Conservation (phyloP, 2,329 filamentous ascomycete genomes). For the Shiraia bambusicola region DNA sequence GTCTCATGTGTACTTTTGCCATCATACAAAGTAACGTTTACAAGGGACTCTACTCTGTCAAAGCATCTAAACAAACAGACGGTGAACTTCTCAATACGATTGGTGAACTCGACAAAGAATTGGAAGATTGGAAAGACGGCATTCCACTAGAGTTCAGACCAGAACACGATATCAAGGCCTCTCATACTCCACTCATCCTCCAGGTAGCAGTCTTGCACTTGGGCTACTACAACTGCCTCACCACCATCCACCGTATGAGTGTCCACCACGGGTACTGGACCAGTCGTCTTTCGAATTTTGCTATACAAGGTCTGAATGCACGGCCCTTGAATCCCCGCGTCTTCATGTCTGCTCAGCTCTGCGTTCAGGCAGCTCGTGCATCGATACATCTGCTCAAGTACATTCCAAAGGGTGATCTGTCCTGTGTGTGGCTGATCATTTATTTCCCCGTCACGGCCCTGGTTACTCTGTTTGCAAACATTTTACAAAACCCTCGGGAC, state of each 20-base stretch:
- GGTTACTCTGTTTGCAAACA: conserved; percentile 94
- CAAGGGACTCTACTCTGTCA: conserved; percentile 87
- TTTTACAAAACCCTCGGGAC: conserved; percentile 92
- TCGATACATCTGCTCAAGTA: conserved; percentile 95
- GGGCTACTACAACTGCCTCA: conserved; percentile 95
- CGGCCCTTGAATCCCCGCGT: conserved; percentile 88
- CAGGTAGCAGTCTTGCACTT: conserved; percentile 95
- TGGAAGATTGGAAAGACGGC: conserved; percentile 94
- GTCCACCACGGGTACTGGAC: conserved; percentile 99
- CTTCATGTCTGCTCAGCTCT: conserved; percentile 89
- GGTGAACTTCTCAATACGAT: conserved; percentile 94
- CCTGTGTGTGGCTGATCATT: conserved; percentile 92
- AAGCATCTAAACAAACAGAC: conserved; percentile 86
- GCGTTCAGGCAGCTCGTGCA: conserved; percentile 87
- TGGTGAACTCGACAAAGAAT: conserved; percentile 76
- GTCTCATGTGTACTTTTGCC: conserved; percentile 87
- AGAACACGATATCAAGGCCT: conserved; percentile 91
- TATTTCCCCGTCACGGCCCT: conserved; percentile 96
- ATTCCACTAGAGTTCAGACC: conserved; percentile 97
- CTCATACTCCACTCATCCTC: conserved; percentile 88
- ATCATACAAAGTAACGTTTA: conserved; percentile 94
- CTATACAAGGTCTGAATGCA: conserved; percentile 90
- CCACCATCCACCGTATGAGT: conserved; percentile 97
- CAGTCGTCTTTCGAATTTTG: conserved; percentile 88
- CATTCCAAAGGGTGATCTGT: conserved; percentile 90